phyloP scores from a whole-genome alignment of 83 land plant species.

The Larix sibirica region DNA sequence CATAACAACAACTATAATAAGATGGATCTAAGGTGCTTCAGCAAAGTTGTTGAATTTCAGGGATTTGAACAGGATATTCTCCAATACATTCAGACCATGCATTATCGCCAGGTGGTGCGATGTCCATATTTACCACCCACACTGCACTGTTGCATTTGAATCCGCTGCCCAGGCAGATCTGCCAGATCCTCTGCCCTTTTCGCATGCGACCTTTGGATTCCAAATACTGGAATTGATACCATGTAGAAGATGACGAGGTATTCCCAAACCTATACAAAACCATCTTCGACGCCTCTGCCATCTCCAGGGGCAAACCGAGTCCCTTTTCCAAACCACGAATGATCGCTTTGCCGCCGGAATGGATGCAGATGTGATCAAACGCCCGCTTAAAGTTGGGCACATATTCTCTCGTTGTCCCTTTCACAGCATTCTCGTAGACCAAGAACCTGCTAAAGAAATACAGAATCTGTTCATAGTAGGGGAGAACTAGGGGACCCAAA shows the following conservation, averaged over 20 bases:
- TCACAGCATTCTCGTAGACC: not conserved
- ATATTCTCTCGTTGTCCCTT: not conserved
- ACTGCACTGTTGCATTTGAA: conserved; percentile 51
- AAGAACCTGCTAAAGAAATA: not conserved
- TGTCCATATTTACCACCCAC: conserved; percentile 17
- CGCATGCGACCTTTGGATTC: conserved; percentile 40
- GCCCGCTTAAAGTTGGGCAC: conserved; percentile 31
- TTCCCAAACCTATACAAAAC: conserved; percentile 46
- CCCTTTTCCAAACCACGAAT: conserved; percentile 24
- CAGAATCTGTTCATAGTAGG: conserved; percentile 20
- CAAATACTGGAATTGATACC: conserved; percentile 40
- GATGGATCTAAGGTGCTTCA: too few species aligned
- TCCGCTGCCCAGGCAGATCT: conserved; percentile 37
- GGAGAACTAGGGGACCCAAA: conserved; percentile 24
- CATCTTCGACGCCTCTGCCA: conserved; percentile 41
- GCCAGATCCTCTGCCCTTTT: conserved; percentile 38
- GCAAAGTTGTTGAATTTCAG: not conserved
- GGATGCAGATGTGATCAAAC: conserved; percentile 40
- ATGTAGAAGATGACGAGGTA: conserved; percentile 41
- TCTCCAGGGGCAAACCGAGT: conserved; percentile 11
- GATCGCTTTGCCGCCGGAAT: conserved; percentile 38
- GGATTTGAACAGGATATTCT: not conserved
- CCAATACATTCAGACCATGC: conserved; percentile 1
- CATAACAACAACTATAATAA: too few species aligned
- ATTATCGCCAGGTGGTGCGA: not conserved